phyloP scores from a whole-genome alignment of 495 filamentous ascomycete species.

The Lophiotrema nucula region DNA sequence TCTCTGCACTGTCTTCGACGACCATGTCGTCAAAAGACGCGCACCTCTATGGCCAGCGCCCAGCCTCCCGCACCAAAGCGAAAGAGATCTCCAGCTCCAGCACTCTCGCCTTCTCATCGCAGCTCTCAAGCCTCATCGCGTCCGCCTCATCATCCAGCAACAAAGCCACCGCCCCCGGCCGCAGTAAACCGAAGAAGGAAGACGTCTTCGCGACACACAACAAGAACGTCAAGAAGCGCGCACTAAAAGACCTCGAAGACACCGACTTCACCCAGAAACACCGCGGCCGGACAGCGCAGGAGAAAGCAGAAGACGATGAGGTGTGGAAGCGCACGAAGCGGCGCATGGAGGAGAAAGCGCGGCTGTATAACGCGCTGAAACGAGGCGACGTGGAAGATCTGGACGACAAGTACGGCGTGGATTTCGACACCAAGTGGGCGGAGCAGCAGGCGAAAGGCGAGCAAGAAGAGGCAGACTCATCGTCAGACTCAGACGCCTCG shows the following conservation, averaged over 20 bases:
- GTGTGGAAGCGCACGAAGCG: slow-evolving; percentile 63
- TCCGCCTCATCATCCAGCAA: slow-evolving; percentile 36
- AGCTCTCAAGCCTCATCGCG: slow-evolving; percentile 36
- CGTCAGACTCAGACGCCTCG: slow-evolving; percentile 45
- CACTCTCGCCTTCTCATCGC: slow-evolving; percentile 69
- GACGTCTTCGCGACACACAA: slow-evolving; percentile 72
- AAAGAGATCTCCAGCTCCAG: slow-evolving; percentile 66
- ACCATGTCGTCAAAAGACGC: slow-evolving; percentile 37
- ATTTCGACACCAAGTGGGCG: slow-evolving; percentile 95
- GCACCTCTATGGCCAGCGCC: slow-evolving; percentile 71
- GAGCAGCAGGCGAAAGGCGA: slow-evolving; percentile 53
- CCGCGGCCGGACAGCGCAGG: slow-evolving; percentile 44
- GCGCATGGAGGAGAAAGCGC: slow-evolving; percentile 83
- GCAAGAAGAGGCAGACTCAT: slow-evolving; percentile 45
- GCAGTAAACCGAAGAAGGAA: slow-evolving; percentile 64
- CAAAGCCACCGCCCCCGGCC: slow-evolving; percentile 49
- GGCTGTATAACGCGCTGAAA: slow-evolving; percentile 81
- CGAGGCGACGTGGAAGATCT: slow-evolving; percentile 61
- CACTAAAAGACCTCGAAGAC: slow-evolving; percentile 48
- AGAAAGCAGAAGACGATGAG: slow-evolving; percentile 39
- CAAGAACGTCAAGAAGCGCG: slow-evolving; percentile 66
- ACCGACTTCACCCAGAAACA: slow-evolving; percentile 42
- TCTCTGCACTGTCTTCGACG: neutral
- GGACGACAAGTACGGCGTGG: slow-evolving; percentile 64
- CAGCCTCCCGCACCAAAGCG: slow-evolving; percentile 51